Evolutionary conservation across 2,329 filamentous ascomycete genomes (phyloP).

Genomic region (Stemphylium lycopersici): DNA sequence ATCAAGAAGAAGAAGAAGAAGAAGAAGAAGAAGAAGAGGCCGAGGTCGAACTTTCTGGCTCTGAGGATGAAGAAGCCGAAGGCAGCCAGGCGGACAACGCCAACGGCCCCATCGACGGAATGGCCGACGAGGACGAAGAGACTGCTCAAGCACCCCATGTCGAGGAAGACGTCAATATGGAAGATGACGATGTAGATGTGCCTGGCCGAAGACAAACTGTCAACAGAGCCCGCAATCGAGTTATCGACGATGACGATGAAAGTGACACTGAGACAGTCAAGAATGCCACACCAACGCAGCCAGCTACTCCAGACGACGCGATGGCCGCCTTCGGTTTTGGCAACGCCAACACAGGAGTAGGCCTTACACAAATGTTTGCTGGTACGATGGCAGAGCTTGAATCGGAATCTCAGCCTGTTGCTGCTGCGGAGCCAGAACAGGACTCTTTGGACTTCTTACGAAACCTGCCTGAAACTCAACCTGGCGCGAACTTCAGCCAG

Average conservation of each 20-base stretch:
- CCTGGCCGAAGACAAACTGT: constrained; percentile 58
- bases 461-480: constrained; percentile 62
- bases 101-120: constrained; percentile 48
- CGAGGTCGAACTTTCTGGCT: constrained; percentile 35
- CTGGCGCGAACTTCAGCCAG: constrained; percentile 61
- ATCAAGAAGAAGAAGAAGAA: constrained; percentile 36
- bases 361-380: constrained; percentile 88
- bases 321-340: constrained; percentile 51
- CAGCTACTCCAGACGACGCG: constrained; percentile 35
- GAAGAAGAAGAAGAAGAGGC: too few relatives aligned
- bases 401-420: constrained; percentile 43
- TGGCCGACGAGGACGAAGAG: constrained; percentile 45
- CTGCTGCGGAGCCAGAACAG: constrained; percentile 46
- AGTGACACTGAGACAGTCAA: constrained; percentile 28
- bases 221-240: constrained; percentile 57
- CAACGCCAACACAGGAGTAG: constrained; percentile 58
- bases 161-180: constrained; percentile 50
- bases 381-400: constrained; percentile 78
- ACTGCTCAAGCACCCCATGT: constrained; percentile 19
- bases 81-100: constrained; percentile 37
- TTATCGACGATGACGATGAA: constrained; percentile 68
- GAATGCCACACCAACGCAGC: constrained; percentile 28
- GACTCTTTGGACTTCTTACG: constrained; percentile 60
- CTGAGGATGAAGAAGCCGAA: constrained; percentile 35
- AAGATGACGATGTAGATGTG: constrained; percentile 53